These are phyloP conservation scores for Conticribra guillardii DNA, from an alignment of 108 stramenopile species.

Conservation along the genomic window DNA sequence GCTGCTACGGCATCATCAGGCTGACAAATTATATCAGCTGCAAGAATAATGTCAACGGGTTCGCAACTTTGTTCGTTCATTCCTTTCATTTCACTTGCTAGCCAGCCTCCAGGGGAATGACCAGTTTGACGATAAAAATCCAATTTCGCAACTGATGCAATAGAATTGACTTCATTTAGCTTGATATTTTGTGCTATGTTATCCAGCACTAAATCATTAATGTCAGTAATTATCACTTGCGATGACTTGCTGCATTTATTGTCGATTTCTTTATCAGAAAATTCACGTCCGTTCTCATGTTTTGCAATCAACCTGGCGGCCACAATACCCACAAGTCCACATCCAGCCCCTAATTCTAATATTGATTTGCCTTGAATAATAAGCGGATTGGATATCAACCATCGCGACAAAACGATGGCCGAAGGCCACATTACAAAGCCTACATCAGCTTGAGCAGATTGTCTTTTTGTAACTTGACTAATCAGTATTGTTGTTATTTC, in stretches of 20 bases:
- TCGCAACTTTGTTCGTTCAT: conserved; percentile 13
- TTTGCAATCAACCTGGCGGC: conserved; percentile 52
- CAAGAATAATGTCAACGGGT: conserved; percentile 76
- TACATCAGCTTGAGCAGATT: conserved; percentile 81
- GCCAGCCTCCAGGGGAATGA: conserved; percentile 46
- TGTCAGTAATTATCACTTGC: conserved; percentile 70
- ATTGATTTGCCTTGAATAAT: conserved; percentile 34
- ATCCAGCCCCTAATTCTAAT: conserved; percentile 79
- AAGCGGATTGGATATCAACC: conserved; percentile 59
- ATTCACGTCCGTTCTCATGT: not conserved
- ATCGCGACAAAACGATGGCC: conserved; percentile 75
- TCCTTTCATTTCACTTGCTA: conserved; percentile 36
- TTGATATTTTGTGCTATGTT: conserved; percentile 69
- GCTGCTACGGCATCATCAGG: conserved; percentile 76
- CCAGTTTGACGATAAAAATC: conserved; percentile 79
- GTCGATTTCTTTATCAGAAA: not conserved
- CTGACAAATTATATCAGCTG: conserved; percentile 86
- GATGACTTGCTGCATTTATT: not conserved
- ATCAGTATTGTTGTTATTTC: conserved; percentile 56
- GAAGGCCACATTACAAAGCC: conserved; percentile 92
- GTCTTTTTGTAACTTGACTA: conserved; percentile 72
- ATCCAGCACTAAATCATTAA: conserved; percentile 71
- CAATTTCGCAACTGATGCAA: conserved; percentile 48
- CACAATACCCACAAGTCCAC: conserved; percentile 75
- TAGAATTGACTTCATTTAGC: conserved; percentile 46